Evolutionary conservation across 129 eudicot genomes (phyloP), one percentile per base, ranked within the genome.

Genomic region (Pittosporum tobira): DNA sequence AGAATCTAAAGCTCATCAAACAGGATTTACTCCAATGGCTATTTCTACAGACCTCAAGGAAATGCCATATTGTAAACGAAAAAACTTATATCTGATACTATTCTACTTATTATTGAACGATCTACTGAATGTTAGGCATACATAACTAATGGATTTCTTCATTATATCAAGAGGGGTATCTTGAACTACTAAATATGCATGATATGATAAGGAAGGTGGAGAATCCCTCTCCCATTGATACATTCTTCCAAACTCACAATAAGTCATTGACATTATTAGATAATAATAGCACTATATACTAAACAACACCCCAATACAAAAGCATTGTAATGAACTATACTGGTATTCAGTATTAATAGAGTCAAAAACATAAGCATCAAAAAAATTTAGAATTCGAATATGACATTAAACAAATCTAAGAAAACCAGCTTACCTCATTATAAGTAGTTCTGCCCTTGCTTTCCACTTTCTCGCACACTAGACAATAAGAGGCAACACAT

Each of bases 391-490:
- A n/a, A n/a, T n/a, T n/a, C n/a, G n/a, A n/a, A n/a, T n/a, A n/a
- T n/a, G n/a, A n/a, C n/a, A n/a, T 19, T 43, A 27, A 38, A 18
- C 57, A 15, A 40, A 42, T 30, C 25, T 28, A 31, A 59, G n/a
- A 46, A 43, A 57, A 64, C 61, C 65, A 48, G 20, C 84, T 73
- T 25, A 82, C 93, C 84, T 84, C 94, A 59, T 84, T 84, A 46
- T 80, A 84, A 25, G 94, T 84, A 28, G 94, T 84, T 71, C 87
- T 77, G 59, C 94, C 94, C 57, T 84, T 84, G 79, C 94, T 80
- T 77, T 84, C 87, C 38, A 80, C 94, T 72, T 84, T 84, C 79
- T 84, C 94, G 31, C 94, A 84, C 62, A 84, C 94, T 85, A 40
- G 19, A 22, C 48, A 77, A 62, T 59, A 57, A 59, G 9, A 44